A percentile compares a stretch with the other conserved stretches of the same genome.
Conservation (phyloP, 2,329 filamentous ascomycete genomes). For the Pezizomycotina sp. region DNA sequence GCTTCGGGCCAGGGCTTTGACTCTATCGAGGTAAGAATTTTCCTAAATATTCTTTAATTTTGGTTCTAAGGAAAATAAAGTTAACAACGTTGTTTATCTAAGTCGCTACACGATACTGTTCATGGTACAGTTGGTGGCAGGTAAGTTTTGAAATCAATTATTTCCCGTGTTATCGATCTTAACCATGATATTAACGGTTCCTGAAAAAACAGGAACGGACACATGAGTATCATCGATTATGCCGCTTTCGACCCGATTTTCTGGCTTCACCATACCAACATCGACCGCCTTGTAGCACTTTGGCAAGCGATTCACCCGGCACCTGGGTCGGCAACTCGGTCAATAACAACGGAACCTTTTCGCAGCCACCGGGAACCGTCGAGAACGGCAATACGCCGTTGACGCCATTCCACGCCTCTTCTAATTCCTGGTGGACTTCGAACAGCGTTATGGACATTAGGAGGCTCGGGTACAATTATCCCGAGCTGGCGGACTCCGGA, state of each 20-base stretch:
- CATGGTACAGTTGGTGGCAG: conserved; percentile 14
- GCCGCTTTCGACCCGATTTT: conserved; percentile 66
- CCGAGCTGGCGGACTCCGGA: conserved; percentile 39
- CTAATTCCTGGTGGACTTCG: conserved; percentile 19
- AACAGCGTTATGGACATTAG: conserved; percentile 29
- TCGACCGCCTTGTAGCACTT: conserved; percentile 57
- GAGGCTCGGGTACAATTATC: conserved; percentile 58
- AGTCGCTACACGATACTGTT: conserved; percentile 15
- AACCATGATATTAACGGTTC: too few relatives aligned
- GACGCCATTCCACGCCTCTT: conserved; percentile 21
- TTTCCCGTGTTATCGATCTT: too few relatives aligned
- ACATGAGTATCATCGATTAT: conserved; percentile 46
- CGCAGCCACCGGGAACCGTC: conserved; percentile 6
- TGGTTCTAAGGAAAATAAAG: too few relatives aligned
- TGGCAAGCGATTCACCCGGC: conserved; percentile 60
- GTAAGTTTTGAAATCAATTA: too few relatives aligned
- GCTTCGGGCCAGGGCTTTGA: conserved; percentile 5
- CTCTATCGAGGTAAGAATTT: conserved; percentile 15
- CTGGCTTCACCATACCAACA: conserved; percentile 57
- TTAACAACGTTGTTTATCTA: too few relatives aligned
- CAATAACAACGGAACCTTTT: conserved; percentile 7
- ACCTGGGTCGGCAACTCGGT: conserved; percentile 5
- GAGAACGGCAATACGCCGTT: conserved; percentile 22
- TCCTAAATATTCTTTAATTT: too few relatives aligned
- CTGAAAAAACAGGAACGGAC: too few relatives aligned